Conservation (phyloP, 1,139 yeast genomes). For the Petasospora rhodanensis region DNA sequence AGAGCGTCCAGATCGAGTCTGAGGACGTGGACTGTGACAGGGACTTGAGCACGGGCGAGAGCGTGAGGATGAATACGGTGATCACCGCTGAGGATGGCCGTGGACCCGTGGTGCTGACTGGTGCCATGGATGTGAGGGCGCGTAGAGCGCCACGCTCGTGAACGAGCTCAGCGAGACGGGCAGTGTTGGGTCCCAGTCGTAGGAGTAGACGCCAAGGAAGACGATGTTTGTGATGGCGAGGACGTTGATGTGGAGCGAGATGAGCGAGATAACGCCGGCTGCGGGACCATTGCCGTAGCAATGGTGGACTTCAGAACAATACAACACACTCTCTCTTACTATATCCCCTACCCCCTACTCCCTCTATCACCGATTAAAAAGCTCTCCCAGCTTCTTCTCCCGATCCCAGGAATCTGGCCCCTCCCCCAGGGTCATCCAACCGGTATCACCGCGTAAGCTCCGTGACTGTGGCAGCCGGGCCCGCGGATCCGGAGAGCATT, state of each 20-base stretch:
- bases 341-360: too few relatives aligned
- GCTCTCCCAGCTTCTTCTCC: too few relatives aligned
- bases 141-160: constrained; percentile 32
- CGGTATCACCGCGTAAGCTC: too few relatives aligned
- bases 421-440: too few relatives aligned
- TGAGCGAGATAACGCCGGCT: too few relatives aligned
- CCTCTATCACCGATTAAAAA: too few relatives aligned
- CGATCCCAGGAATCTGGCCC: too few relatives aligned
- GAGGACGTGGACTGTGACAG: constrained; percentile 85
- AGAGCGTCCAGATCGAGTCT: constrained; percentile 92
- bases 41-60: constrained; percentile 88
- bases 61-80: constrained; percentile 62
- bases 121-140: constrained; percentile 14
- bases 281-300: too few relatives aligned
- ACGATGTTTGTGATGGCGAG: constrained; percentile 56
- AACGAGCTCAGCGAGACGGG: constrained; percentile 25
- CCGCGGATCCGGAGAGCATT: too few relatives aligned
- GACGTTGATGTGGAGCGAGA: constrained; percentile 61
- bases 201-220: constrained; percentile 54
- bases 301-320: too few relatives aligned
- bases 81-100: constrained; percentile 66
- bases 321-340: too few relatives aligned
- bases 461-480: too few relatives aligned
- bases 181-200: constrained; percentile 17
- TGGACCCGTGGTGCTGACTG: constrained; percentile 21